Evolutionary conservation across 225 moss, liverwort and hornwort species (phyloP).

Genomic region (Takakia lepidozioides): DNA sequence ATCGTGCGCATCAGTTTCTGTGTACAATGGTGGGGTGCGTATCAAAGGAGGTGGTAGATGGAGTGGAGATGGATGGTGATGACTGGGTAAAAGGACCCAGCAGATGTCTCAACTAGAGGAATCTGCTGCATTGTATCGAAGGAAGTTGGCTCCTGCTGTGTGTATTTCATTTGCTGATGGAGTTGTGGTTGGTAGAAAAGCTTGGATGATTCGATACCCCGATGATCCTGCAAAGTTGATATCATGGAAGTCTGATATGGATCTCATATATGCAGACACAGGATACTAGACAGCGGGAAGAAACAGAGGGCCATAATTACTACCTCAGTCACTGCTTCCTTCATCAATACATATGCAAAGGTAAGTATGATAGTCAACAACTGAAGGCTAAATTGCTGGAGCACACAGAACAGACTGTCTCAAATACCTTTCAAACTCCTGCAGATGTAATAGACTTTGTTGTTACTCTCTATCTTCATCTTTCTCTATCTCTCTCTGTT

Average conservation of each 20-base stretch:
- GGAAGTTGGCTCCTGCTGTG: conserved; percentile 2
- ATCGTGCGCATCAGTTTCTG: conserved; percentile 41
- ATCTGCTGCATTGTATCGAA: background rate
- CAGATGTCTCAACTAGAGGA: background rate
- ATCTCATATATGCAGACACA: too few relatives aligned
- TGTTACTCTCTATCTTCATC: too few relatives aligned
- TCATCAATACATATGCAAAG: too few relatives aligned
- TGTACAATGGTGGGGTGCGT: conserved; percentile 43
- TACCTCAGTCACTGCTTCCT: too few relatives aligned
- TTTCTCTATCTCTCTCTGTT: too few relatives aligned
- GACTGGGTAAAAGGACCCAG: conserved; percentile 12
- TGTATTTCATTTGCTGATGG: conserved; percentile 18
- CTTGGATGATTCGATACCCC: conserved; percentile 38
- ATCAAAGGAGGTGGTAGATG: conserved; percentile 32
- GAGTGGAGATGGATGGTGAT: conserved; percentile 25
- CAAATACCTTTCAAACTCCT: too few relatives aligned
- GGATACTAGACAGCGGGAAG: too few relatives aligned
- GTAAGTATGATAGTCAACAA: too few relatives aligned
- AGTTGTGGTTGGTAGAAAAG: conserved; percentile 30
- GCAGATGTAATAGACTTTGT: too few relatives aligned
- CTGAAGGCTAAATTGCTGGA: too few relatives aligned
- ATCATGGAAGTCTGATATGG: background rate
- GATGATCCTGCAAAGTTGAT: conserved; percentile 31
- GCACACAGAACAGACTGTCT: too few relatives aligned
- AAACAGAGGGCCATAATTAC: too few relatives aligned